Evolutionary conservation across 2,329 filamentous ascomycete genomes (phyloP), one percentile per base, ranked within the genome.

Genomic region (Chrysoporthe deuterocubensis): DNA sequence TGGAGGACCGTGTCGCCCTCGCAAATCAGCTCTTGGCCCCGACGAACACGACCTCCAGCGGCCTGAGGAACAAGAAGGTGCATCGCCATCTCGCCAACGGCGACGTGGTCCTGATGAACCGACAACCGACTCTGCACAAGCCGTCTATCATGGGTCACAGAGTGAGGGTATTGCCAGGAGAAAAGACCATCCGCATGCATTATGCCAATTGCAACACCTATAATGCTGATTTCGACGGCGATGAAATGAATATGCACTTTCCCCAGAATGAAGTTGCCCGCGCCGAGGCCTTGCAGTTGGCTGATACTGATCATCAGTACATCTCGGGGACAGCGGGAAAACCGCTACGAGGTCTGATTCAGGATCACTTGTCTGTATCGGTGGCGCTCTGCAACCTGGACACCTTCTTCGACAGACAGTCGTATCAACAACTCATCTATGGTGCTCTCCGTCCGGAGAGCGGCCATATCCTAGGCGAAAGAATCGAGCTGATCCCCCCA

Each of bases 181-280:
- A 99, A 79, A 97, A 97, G 81, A 98, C 96, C 0, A 94, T 99
- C 77, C 94, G 96, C 72, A 98, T 99, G 95, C 96, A 99, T 82
- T 99, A 99, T 81, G 95, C 96, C 74, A 99, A 99, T 78, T 98
- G 96, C 79, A 99, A 99, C 76, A 97, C 96, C 0, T 99, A 99
- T 84, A 99, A 99, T 74, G 96, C 96, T 43, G 96, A 99, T 85
- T 99, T 99, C 76, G 96, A 99, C 76, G 96, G 96, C 78, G 96
- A 99, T 77, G 96, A 99, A 80, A 99, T 99, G 96, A 99, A 99
- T 79, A 96, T 99, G 94, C 96, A 99, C 80, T 98, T 99, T 76
- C 96, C 96, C 1, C 96, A 99, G 74, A 98, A 97, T 73, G 96
- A 98, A 77, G 85, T 98, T 71, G 96, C 96, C 18, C 87, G 96